A percentile compares a stretch with the other conserved stretches of the same genome.
These are phyloP conservation scores for Cystofilobasidium ferigula DNA, from an alignment of 768 basidiomycete species.

Conservation along the genomic window DNA sequence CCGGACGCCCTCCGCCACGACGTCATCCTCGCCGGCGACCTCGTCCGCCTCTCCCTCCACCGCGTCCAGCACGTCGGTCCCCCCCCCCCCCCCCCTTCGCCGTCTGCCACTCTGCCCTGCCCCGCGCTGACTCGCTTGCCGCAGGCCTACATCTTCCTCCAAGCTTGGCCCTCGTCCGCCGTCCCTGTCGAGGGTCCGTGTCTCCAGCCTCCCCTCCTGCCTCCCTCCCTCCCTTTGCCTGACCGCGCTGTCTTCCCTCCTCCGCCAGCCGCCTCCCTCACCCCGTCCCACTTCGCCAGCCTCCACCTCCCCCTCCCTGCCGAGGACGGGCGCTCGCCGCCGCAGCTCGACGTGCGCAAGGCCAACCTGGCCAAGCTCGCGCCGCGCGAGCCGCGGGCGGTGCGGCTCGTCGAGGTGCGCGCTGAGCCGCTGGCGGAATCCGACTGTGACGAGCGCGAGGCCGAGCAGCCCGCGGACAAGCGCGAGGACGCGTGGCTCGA, in stretches of 20 bases:
- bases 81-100: not conserved
- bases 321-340: not conserved
- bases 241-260: constrained; percentile 9
- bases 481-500: constrained; percentile 27
- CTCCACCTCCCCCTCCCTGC: constrained; percentile 13
- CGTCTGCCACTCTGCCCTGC: not conserved
- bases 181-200: constrained; percentile 16
- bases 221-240: not conserved
- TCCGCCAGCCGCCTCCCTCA: constrained; percentile 24
- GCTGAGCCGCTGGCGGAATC: constrained; percentile 6
- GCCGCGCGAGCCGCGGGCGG: constrained; percentile 13
- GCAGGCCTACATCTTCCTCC: constrained; percentile 12
- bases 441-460: constrained; percentile 10
- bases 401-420: not conserved
- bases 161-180: constrained; percentile 11
- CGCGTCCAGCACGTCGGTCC: not conserved
- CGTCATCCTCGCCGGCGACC: constrained; percentile 35
- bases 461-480: not conserved
- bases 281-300: constrained; percentile 26
- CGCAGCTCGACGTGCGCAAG: not conserved
- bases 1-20: constrained; percentile 29
- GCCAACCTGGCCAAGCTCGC: constrained; percentile 23
- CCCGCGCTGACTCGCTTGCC: too few relatives aligned
- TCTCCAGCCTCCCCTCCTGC: not conserved
- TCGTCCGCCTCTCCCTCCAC: constrained; percentile 29